phyloP scores from a whole-genome alignment of 2,329 filamentous ascomycete species.

The Colletotrichum shisoi region DNA sequence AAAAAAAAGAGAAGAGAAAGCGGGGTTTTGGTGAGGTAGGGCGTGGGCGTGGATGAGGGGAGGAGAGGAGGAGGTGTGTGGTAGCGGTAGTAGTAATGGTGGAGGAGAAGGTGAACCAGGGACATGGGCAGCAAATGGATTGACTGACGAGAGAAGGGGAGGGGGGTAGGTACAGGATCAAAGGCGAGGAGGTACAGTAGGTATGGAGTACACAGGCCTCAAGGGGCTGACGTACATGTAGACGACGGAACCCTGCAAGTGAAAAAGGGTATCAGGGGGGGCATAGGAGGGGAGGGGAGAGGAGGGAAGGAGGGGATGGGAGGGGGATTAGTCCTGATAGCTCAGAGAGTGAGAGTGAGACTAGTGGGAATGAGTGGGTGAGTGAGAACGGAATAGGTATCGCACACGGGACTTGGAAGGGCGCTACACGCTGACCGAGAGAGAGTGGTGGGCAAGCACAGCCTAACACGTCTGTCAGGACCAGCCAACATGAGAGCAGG shows the following conservation, averaged over 20 bases:
- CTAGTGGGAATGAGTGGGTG: conserved; percentile 7
- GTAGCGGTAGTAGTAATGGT: conserved; percentile 24
- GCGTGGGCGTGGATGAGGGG: conserved; percentile 36
- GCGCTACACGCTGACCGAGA: conserved; percentile 6
- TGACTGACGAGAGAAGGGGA: background rate
- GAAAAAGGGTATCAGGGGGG: conserved; percentile 32
- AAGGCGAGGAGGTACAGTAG: conserved; percentile 21
- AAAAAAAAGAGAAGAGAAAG: conserved; percentile 34
- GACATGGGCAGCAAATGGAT: conserved; percentile 35
- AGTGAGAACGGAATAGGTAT: conserved; percentile 8
- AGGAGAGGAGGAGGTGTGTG: conserved; percentile 36
- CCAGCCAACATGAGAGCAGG: conserved; percentile 13
- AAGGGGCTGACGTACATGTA: conserved; percentile 35
- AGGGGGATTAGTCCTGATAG: conserved; percentile 1
- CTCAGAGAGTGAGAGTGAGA: conserved; percentile 8
- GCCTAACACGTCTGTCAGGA: background rate
- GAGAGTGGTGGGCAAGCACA: conserved; percentile 9
- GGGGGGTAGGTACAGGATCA: conserved; percentile 19
- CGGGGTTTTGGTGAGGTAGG: conserved; percentile 39
- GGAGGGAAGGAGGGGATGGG: conserved; percentile 6
- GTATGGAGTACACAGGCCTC: conserved; percentile 33
- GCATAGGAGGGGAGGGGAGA: background rate
- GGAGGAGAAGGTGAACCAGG: conserved; percentile 36
- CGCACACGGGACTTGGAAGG: conserved; percentile 1
- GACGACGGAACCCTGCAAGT: conserved; percentile 34